Evolutionary conservation across 257 asterid genomes (phyloP).

Genomic region (Gardenia jasminoides): DNA sequence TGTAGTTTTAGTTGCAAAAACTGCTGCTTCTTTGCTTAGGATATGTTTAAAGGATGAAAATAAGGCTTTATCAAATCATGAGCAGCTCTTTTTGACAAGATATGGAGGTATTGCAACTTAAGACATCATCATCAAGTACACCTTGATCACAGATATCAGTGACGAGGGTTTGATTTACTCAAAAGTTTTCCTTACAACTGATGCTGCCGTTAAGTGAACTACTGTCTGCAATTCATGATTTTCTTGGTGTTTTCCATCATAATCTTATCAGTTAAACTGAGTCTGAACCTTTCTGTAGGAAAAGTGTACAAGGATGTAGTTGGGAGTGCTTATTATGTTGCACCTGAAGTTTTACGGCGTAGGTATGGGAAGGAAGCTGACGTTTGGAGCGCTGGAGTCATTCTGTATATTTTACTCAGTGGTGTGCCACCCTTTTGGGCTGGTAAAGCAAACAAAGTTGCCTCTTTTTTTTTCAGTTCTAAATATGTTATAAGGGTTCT

Average conservation of each 20-base stretch:
- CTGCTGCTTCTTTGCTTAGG: neutral
- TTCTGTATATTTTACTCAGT: slow-evolving; percentile 72
- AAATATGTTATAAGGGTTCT: neutral
- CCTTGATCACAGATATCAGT: too few relatives aligned
- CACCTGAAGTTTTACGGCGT: slow-evolving; percentile 76
- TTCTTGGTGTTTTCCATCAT: neutral
- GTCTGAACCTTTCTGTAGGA: slow-evolving; percentile 38
- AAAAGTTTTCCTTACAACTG: neutral
- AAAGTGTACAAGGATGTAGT: slow-evolving; percentile 68
- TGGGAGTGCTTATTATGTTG: slow-evolving; percentile 89
- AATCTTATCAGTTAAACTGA: neutral
- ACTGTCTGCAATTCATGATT: neutral
- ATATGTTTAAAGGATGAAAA: neutral
- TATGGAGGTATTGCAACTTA: neutral
- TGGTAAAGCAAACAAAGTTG: slow-evolving; percentile 34
- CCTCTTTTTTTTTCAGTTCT: neutral
- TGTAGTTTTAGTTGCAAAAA: neutral
- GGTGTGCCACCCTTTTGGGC: slow-evolving; percentile 96
- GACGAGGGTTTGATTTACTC: neutral
- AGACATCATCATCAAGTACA: neutral
- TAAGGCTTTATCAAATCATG: neutral
- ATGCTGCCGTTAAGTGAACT: neutral
- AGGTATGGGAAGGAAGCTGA: slow-evolving; percentile 76
- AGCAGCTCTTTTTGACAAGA: neutral
- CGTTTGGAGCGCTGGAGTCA: slow-evolving; percentile 90